These are phyloP conservation scores for Epichloe brachyelytri DNA, from an alignment of 2,329 filamentous ascomycete species.

Conservation along the genomic window DNA sequence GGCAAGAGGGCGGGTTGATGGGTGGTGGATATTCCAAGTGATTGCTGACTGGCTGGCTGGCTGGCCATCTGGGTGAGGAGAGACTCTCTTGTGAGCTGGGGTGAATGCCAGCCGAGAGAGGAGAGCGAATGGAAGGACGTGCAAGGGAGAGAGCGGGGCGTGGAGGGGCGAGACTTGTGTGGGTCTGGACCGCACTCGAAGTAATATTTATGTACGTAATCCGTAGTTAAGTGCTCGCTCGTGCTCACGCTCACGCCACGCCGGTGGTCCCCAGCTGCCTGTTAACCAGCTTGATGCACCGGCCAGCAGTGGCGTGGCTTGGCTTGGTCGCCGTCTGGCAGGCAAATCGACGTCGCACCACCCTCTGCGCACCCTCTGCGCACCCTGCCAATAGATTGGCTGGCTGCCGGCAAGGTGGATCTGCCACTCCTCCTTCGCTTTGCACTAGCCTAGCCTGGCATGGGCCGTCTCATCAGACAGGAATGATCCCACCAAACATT, in stretches of 20 bases:
- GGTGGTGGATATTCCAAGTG: not conserved
- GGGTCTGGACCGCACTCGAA: no score
- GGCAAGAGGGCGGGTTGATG: not conserved
- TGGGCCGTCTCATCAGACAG: not conserved
- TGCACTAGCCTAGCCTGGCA: not conserved
- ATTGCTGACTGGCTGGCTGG: not conserved
- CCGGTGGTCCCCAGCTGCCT: not conserved
- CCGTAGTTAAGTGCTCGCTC: not conserved
- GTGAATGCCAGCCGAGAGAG: not conserved
- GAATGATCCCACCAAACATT: not conserved
- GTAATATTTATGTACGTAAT: no score
- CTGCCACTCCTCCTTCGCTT: not conserved
- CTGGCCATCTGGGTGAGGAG: not conserved
- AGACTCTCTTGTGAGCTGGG: no score
- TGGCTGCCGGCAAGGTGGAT: not conserved
- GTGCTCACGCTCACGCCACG: not conserved
- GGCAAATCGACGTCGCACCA: not conserved
- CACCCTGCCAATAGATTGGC: not conserved
- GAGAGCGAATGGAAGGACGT: not conserved
- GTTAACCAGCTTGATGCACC: not conserved
- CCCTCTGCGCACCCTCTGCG: not conserved
- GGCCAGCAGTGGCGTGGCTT: slow-evolving; percentile 1
- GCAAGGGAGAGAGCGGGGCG: not conserved
- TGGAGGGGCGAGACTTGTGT: not conserved
- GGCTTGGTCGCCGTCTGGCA: not conserved